These are phyloP conservation scores for Aphanocladium album DNA, from an alignment of 2,329 filamentous ascomycete genomes.

Conservation along the genomic window DNA sequence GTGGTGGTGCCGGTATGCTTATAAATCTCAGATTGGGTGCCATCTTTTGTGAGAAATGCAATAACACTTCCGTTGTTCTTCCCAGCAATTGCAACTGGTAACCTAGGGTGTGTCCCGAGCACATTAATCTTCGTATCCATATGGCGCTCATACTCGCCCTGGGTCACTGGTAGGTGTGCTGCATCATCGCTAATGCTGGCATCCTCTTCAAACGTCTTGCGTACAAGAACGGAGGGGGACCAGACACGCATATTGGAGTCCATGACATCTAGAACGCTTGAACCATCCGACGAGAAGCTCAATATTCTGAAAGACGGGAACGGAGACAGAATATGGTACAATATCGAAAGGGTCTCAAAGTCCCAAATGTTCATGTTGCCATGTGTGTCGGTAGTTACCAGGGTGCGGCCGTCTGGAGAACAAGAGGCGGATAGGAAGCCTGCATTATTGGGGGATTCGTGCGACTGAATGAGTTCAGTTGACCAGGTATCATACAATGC, in stretches of 20 bases:
- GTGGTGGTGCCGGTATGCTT: not conserved
- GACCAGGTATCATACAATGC: conserved; percentile 19
- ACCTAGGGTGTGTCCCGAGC: not conserved
- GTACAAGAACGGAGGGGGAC: not conserved
- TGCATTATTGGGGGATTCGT: not conserved
- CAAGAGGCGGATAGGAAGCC: conserved; percentile 16
- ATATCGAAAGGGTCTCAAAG: conserved; percentile 18
- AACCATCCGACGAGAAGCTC: conserved; percentile 18
- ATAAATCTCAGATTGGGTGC: not conserved
- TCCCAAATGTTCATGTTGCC: conserved; percentile 20
- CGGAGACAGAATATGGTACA: conserved; percentile 18
- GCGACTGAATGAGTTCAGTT: conserved; percentile 12
- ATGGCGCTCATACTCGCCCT: not conserved
- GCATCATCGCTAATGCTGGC: conserved; percentile 1
- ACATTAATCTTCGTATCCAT: not conserved
- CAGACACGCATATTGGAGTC: not conserved
- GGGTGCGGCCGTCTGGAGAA: conserved; percentile 18
- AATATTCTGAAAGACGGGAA: conserved; percentile 16
- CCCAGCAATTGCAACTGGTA: not conserved
- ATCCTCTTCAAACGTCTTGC: not conserved
- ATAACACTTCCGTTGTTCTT: not conserved
- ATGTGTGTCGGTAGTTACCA: conserved; percentile 16
- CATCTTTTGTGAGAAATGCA: not conserved
- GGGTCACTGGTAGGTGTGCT: not conserved
- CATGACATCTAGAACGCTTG: conserved; percentile 15